Evolutionary conservation across 2,329 filamentous ascomycete species (phyloP).

Genomic region (Alternaria triticimaculans): DNA sequence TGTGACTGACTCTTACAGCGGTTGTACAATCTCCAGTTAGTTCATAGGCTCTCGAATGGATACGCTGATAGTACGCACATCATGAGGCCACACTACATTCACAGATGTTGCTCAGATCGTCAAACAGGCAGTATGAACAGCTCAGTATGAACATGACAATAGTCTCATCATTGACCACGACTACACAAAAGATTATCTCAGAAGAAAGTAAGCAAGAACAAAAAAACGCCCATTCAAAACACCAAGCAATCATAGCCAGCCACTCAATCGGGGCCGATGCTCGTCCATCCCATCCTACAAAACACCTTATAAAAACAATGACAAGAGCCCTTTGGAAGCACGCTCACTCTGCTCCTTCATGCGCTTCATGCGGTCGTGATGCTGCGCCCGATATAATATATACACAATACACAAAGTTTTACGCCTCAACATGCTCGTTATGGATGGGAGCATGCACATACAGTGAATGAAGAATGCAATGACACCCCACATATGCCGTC

Average conservation of each 20-base stretch:
- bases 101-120: neutral
- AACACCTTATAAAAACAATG: neutral
- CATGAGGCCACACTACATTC: neutral
- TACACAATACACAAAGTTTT: neutral
- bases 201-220: neutral
- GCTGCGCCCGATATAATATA: neutral
- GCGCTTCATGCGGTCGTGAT: conserved; percentile 1
- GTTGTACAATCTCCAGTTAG: neutral
- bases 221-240: neutral
- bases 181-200: neutral
- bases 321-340: neutral
- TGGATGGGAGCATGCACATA: neutral
- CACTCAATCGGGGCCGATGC: neutral
- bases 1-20: neutral
- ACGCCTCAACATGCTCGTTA: neutral
- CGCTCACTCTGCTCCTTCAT: neutral
- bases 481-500: neutral
- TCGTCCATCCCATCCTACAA: neutral
- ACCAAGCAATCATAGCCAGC: neutral
- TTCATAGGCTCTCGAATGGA: neutral
- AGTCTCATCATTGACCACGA: neutral
- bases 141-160: neutral
- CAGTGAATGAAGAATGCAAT: neutral
- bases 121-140: neutral
- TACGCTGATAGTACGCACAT: neutral